phyloP scores from a whole-genome alignment of 1,139 yeast species.

The Hemisphaericaspora xylofermentans region DNA sequence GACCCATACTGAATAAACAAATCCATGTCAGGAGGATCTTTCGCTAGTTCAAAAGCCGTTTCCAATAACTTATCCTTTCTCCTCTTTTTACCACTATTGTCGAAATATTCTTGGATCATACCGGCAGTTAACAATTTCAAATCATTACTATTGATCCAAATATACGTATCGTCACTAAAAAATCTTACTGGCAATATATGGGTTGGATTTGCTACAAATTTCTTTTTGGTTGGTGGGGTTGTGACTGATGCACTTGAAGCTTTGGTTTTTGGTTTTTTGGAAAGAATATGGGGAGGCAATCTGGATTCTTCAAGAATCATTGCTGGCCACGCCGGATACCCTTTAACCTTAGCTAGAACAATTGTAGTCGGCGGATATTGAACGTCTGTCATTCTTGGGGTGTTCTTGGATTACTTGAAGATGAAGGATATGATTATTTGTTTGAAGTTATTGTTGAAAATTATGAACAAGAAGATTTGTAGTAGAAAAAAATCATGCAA shows the following conservation, averaged over 20 bases:
- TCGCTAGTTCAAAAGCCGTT: conserved; percentile 41
- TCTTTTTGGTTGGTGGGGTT: conserved; percentile 17
- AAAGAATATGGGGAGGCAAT: conserved; percentile 53
- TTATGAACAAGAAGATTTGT: not conserved
- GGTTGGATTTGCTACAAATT: conserved; percentile 18
- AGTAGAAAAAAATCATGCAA: too few species aligned
- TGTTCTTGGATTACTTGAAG: not conserved
- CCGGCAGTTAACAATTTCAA: conserved; percentile 29
- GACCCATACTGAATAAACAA: conserved; percentile 45
- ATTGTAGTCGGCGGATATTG: conserved; percentile 30
- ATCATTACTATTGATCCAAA: conserved; percentile 55
- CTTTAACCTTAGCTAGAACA: conserved; percentile 73
- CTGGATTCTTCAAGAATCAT: conserved; percentile 61
- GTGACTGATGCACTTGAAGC: conserved; percentile 19
- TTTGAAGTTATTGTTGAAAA: not conserved
- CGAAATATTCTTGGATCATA: conserved; percentile 31
- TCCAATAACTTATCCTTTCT: conserved; percentile 39
- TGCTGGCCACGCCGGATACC: conserved; percentile 83
- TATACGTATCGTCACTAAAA: conserved; percentile 65
- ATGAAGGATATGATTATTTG: conserved; percentile 2
- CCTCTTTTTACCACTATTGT: conserved; percentile 21
- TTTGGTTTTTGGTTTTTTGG: conserved; percentile 47
- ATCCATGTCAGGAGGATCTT: conserved; percentile 45
- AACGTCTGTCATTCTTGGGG: conserved; percentile 5
- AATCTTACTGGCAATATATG: conserved; percentile 51